Conservation (phyloP, 2,329 filamentous ascomycete species). For the Cercospora berteroae region DNA sequence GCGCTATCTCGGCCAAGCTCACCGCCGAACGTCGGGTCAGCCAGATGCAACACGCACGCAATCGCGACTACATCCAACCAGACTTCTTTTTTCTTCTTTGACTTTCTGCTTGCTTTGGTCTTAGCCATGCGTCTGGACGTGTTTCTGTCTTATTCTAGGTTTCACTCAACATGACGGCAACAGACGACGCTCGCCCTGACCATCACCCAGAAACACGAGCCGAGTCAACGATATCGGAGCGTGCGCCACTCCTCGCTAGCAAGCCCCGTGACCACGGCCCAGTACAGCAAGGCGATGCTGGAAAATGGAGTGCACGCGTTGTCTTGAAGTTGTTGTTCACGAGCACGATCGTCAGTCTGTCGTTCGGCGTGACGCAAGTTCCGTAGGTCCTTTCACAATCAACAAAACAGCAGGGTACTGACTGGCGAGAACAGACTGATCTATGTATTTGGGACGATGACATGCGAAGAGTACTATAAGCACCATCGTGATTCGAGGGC, state of each 20-base stretch:
- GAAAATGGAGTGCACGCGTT: constrained; percentile 29
- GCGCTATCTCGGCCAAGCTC: constrained; percentile 13
- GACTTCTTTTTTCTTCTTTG: background rate
- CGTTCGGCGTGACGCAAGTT: constrained; percentile 52
- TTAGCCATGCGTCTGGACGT: background rate
- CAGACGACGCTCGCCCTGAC: background rate
- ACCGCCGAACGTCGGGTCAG: constrained; percentile 1
- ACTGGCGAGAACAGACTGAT: constrained; percentile 40
- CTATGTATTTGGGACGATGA: constrained; percentile 70
- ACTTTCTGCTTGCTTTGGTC: background rate
- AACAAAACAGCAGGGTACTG: background rate
- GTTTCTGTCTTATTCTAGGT: background rate
- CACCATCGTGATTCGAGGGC: constrained; percentile 53
- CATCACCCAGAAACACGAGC: background rate
- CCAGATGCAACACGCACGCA: constrained; percentile 5
- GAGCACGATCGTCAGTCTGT: constrained; percentile 58
- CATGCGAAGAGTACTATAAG: constrained; percentile 67
- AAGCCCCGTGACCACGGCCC: background rate
- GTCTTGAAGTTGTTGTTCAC: constrained; percentile 54
- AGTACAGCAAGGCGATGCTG: background rate
- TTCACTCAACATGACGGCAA: constrained; percentile 2
- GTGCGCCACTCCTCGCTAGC: constrained; percentile 5
- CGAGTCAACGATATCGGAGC: constrained; percentile 5
- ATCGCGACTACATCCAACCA: constrained; percentile 1
- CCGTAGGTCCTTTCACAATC: constrained; percentile 32